These are phyloP conservation scores for Parietaria judaica DNA, from an alignment of 306 rosid species.

Conservation along the genomic window DNA sequence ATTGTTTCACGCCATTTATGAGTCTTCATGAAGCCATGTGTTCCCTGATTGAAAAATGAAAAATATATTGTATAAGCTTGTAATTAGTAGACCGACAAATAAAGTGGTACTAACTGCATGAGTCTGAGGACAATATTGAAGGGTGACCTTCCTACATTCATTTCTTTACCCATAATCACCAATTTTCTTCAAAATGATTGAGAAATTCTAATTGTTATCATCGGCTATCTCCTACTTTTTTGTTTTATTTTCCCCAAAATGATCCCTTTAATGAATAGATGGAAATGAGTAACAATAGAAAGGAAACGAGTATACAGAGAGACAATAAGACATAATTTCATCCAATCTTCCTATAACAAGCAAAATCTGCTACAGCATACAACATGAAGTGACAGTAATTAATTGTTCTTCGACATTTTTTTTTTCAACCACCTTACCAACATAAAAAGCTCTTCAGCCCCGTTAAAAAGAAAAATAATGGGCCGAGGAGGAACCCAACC, in stretches of 20 bases:
- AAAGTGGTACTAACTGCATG: too few relatives aligned
- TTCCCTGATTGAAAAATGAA: conserved; percentile 49
- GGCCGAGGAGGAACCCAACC: conserved; percentile 75
- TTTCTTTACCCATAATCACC: background rate
- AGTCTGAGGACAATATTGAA: background rate
- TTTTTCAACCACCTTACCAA: conserved; percentile 50
- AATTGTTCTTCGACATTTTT: too few relatives aligned
- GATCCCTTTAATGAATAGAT: background rate
- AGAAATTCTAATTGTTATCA: too few relatives aligned
- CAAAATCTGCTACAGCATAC: background rate
- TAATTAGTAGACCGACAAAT: background rate
- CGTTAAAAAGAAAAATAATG: conserved; percentile 83
- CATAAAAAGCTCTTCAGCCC: conserved; percentile 98
- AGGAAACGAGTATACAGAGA: too few relatives aligned
- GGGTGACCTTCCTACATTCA: background rate
- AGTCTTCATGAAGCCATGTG: conserved; percentile 96
- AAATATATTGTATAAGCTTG: conserved; percentile 27
- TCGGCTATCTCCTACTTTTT: too few relatives aligned
- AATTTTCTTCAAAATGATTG: background rate
- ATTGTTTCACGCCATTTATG: conserved; percentile 79
- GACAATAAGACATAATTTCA: background rate
- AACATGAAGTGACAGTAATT: background rate
- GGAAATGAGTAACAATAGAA: background rate
- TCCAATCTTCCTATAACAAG: background rate
- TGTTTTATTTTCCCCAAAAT: background rate